A percentile compares a stretch with the other conserved stretches of the same genome.
These are phyloP conservation scores for Chaetomium olivaceum DNA, from an alignment of 2,329 filamentous ascomycete genomes.

Conservation along the genomic window DNA sequence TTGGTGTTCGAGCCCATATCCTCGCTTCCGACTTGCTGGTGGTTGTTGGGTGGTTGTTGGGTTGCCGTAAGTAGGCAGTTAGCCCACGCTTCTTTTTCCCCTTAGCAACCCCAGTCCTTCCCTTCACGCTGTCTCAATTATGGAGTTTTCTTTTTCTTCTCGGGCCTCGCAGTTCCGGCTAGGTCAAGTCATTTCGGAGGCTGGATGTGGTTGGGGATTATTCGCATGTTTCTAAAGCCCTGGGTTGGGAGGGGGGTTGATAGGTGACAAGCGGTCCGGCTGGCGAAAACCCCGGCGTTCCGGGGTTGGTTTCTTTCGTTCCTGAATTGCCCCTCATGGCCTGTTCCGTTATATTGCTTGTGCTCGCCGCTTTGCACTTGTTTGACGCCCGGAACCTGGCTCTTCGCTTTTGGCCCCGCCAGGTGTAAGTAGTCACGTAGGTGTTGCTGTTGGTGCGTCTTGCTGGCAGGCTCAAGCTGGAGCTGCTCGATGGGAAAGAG, in stretches of 20 bases:
- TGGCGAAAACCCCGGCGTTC: background rate
- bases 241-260: background rate
- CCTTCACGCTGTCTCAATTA: background rate
- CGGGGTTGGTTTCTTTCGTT: background rate
- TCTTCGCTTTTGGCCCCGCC: no score
- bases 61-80: background rate
- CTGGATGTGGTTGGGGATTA: background rate
- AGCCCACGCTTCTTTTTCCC: no score
- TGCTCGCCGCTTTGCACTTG: background rate
- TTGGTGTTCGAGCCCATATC: no score
- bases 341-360: background rate
- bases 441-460: no score
- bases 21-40: background rate
- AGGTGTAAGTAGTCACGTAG: background rate
- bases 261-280: no score
- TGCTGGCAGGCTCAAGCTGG: no score
- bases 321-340: background rate
- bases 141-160: background rate
- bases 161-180: background rate
- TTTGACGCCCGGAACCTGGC: no score
- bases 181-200: background rate
- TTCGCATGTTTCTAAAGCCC: background rate
- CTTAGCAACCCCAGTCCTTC: no score
- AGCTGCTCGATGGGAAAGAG: background rate
- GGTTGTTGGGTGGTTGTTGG: background rate